Conservation (phyloP, 176 grass and related monocot species). For the Tillandsia fasciculata region DNA sequence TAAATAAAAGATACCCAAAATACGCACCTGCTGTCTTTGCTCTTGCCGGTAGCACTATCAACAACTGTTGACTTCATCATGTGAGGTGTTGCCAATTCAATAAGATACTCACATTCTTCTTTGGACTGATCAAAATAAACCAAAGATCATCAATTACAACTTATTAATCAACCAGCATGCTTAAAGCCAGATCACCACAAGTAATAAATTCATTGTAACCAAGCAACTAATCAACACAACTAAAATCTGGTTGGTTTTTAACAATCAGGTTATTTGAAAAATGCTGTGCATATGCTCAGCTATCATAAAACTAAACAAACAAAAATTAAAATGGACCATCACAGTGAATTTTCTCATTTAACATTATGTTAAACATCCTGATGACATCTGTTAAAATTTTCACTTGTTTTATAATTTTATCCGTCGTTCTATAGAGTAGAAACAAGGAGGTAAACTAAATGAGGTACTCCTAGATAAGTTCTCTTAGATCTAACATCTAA, state of each 20-base stretch:
- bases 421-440: too few relatives aligned
- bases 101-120: slow-evolving; percentile 85
- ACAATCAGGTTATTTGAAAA: not conserved
- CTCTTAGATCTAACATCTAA: too few relatives aligned
- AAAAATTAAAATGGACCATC: too few relatives aligned
- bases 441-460: too few relatives aligned
- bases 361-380: too few relatives aligned
- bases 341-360: too few relatives aligned
- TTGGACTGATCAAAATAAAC: slow-evolving; percentile 46
- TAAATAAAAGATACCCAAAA: not conserved
- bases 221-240: too few relatives aligned
- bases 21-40: slow-evolving; percentile 76
- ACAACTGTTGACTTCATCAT: slow-evolving; percentile 91
- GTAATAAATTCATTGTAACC: not conserved
- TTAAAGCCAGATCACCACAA: not conserved
- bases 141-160: not conserved
- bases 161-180: not conserved
- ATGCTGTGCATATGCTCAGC: too few relatives aligned
- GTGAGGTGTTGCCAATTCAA: slow-evolving; percentile 69
- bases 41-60: slow-evolving; percentile 74
- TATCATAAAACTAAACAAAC: too few relatives aligned
- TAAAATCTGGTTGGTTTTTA: not conserved
- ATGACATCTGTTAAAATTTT: too few relatives aligned
- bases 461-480: too few relatives aligned
- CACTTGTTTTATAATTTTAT: too few relatives aligned